Conservation (phyloP, 306 rosid genomes). For the Rosa rugosa region DNA sequence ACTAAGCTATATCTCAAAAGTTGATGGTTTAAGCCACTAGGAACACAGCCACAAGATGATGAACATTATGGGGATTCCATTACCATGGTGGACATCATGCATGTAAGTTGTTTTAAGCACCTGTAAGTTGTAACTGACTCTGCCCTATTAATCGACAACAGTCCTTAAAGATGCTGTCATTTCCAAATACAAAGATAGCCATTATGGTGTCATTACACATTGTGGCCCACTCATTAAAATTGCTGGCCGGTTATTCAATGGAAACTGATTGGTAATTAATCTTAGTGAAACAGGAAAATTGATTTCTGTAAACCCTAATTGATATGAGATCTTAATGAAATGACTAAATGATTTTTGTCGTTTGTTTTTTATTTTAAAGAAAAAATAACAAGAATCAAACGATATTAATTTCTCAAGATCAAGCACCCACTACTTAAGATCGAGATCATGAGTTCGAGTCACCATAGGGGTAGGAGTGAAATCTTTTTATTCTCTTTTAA, state of each 20-base stretch:
- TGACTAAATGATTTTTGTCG: too few species aligned
- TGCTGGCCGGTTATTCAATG: background rate
- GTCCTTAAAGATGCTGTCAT: background rate
- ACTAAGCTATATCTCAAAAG: background rate
- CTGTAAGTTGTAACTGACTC: background rate
- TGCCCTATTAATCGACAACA: background rate
- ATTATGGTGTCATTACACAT: background rate
- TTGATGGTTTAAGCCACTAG: background rate
- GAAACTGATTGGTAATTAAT: too few species aligned
- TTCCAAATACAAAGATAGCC: background rate
- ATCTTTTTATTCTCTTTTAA: too few species aligned
- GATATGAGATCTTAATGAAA: too few species aligned
- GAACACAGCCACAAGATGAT: slow-evolving; percentile 3
- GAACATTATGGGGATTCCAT: background rate
- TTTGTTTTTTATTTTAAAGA: too few species aligned
- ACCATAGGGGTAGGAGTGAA: too few species aligned
- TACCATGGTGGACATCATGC: background rate
- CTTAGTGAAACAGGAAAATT: too few species aligned
- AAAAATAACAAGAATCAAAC: too few species aligned
- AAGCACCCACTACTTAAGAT: too few species aligned
- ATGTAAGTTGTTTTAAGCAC: background rate
- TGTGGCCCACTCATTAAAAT: background rate
- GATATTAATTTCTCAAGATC: too few species aligned
- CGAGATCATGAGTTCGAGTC: too few species aligned
- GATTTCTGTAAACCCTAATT: too few species aligned